Evolutionary conservation across 2,329 filamentous ascomycete species (phyloP), one percentile per base, ranked within the genome.

Genomic region (Phyllosticta capitalensis): DNA sequence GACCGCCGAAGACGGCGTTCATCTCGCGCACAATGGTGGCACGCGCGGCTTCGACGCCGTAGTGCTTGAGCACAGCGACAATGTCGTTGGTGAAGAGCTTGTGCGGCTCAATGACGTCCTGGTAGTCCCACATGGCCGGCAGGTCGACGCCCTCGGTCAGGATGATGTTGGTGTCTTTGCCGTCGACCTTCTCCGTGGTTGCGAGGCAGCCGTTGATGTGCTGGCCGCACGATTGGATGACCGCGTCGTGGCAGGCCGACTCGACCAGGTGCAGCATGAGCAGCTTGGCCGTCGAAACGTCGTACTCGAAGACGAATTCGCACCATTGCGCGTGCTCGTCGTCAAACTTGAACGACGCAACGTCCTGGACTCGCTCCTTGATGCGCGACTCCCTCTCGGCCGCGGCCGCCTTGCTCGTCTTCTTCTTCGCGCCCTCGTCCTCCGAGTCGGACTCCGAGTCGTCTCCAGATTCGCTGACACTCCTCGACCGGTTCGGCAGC

Each of bases 211-310:
- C 78, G 17, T 84, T 84, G 62, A 97, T 91, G n/a, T n/a, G 38
- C 2, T n/a, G 12, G 7, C 38, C 38, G 38, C 38, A 45, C 68
- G 92, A 88, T 71, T 96, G 92, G 64, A 99, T 88, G 58, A 96
- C 84, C 0, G 92, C 86, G 68, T 84, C 84, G 64, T 84, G 84
- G 58, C 90, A 84, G 12, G 89, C 89, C 17, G 85, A 82, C 73
- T 97, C 91, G 58, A 97, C 89, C 61, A 97, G 80, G 67, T 89
- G 89, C 61, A 97, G 85, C 83, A 99, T 94, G 61, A 99, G 83
- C 54, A 99, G 81, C 77, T 99, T 99, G 64, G 92, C 89, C 14
- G 88, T 88, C 51, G 83, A 78, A 50, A 87, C 83, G 63, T 89
- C 84, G 71, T 95, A 96, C 73, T 86, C 90, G 61, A 97, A 83